Base-by-base conservation (phyloP, 768 basidiomycete species). In the Pleurotus eryngii region DNA sequence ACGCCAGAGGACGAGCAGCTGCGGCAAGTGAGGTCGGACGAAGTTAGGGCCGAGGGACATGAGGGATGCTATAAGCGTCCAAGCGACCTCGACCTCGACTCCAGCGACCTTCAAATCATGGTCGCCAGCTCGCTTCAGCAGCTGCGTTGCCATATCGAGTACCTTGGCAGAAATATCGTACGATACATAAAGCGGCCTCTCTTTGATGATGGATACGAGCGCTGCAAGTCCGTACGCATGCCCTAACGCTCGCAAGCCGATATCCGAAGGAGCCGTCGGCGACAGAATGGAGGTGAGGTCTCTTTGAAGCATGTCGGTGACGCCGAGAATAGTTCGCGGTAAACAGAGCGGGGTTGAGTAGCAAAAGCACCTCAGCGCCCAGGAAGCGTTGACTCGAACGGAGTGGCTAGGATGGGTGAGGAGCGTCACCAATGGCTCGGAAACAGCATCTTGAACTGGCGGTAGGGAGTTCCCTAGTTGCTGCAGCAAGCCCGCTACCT, bases 41-140 rank as follows among this genome's bases (percentile, higher is more conserved):
- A 98, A 97, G 63, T 93, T 90, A 3, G 91, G 92, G 0, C 95
- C 96, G 5, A 97, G 84, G 2, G 88, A 82, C 91, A 98, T 94
- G 26, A 98, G 73, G 0, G 94, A 87, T 0, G 90, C 86, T 55
- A 99, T 92, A 37, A 90, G 74, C 11, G 87, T 94, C 97, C 97
- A 98, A 0, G 95, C 94, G 1, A 95, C 88, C 66, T 96, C 94
- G 2, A 97, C 86, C 67, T 96, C 94, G 27, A 91, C 78, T 11
- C 82, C 83, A 1, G 92, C 93, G 30, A 91, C 72, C 55, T 84
- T 82, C 46, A 98, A 76, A 57, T 95, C 89, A 67, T 98, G 96
- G 58, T 97, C 95, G 6, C 91, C 90, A 0, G 92, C 89, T 35
- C 89, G 83, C 66, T 96, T 98, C 54, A 99, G 81, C 8, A 99